A percentile compares a stretch with the other conserved stretches of the same genome.
Evolutionary conservation across 2,329 filamentous ascomycete species (phyloP).

Genomic region (Diaporthe velutina): DNA sequence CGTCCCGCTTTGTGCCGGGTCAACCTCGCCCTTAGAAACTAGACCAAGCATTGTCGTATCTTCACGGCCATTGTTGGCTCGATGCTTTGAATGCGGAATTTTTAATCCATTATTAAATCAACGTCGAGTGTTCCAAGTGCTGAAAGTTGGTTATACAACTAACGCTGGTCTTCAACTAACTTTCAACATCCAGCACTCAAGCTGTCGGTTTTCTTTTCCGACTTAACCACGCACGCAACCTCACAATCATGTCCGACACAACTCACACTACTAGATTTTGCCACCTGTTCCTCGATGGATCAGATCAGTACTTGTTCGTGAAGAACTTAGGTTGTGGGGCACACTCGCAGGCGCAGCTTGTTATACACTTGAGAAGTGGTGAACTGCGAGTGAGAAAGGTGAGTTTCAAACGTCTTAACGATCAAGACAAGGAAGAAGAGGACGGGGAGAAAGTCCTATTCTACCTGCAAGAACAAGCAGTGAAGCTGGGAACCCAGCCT

Average conservation of each 20-base stretch:
- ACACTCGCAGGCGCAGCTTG: neutral
- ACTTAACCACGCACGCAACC: neutral
- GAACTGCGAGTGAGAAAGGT: slow-evolving; percentile 18
- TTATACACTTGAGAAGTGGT: neutral
- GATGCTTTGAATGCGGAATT: neutral
- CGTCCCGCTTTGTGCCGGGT: neutral
- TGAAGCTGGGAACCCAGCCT: neutral
- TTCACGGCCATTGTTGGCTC: neutral
- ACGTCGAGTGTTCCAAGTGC: neutral
- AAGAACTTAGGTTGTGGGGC: neutral
- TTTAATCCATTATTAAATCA: neutral
- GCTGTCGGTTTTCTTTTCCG: no score
- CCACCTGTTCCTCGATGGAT: neutral
- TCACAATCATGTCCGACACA: neutral
- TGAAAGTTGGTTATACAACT: neutral
- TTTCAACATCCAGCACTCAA: neutral
- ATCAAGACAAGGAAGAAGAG: neutral
- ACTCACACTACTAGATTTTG: neutral
- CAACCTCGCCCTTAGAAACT: neutral
- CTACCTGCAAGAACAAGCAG: neutral
- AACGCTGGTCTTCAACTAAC: neutral
- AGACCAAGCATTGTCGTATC: neutral
- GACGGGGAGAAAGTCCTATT: neutral
- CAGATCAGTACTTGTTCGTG: neutral
- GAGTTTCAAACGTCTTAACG: neutral